Evolutionary conservation across 1,139 yeast species (phyloP).

Genomic region (Taiozyma sp.): DNA sequence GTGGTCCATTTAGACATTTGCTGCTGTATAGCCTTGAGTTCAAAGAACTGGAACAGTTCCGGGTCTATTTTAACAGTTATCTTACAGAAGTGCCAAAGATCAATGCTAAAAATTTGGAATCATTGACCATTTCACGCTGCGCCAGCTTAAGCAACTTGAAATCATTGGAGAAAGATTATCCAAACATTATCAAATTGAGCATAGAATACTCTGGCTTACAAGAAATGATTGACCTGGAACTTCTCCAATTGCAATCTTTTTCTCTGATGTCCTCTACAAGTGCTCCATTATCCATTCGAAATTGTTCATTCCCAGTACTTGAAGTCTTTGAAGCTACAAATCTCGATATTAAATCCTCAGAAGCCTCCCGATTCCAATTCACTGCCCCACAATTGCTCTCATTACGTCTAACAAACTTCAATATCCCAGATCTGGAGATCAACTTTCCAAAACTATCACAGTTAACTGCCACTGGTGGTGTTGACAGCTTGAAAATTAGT

Average conservation of each 20-base stretch:
- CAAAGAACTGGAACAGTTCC: constrained; percentile 2
- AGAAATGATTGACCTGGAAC: constrained; percentile 2
- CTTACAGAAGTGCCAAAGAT: constrained; percentile 7
- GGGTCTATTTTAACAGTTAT: constrained; percentile 10
- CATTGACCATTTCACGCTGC: constrained; percentile 10
- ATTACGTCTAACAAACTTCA: constrained; percentile 6
- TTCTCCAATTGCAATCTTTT: constrained; percentile 3
- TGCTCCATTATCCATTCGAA: constrained; percentile 6
- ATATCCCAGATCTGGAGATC: constrained; percentile 2
- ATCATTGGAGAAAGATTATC: constrained; percentile 4
- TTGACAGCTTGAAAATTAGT: constrained; percentile 2
- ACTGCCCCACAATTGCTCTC: constrained; percentile 7
- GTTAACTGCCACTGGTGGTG: constrained; percentile 8
- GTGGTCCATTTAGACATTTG: constrained; percentile 11
- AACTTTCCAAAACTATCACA: constrained; percentile 1
- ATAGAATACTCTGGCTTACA: constrained; percentile 12
- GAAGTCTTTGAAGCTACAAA: constrained; percentile 8
- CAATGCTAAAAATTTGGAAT: constrained; percentile 6
- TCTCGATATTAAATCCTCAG: constrained; percentile 8
- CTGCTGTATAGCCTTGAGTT: constrained; percentile 5
- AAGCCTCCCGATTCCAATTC: constrained; percentile 6
- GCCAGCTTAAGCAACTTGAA: constrained; percentile 4
- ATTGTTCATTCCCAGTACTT: constrained; percentile 11
- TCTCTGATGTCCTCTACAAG: constrained; percentile 10
- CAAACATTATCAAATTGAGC: constrained; percentile 3